Percentiles rank a stretch among this genome's conserved stretches.
Evolutionary conservation across 1,139 yeast species (phyloP).

Genomic region (Suhomyces yuchorum): DNA sequence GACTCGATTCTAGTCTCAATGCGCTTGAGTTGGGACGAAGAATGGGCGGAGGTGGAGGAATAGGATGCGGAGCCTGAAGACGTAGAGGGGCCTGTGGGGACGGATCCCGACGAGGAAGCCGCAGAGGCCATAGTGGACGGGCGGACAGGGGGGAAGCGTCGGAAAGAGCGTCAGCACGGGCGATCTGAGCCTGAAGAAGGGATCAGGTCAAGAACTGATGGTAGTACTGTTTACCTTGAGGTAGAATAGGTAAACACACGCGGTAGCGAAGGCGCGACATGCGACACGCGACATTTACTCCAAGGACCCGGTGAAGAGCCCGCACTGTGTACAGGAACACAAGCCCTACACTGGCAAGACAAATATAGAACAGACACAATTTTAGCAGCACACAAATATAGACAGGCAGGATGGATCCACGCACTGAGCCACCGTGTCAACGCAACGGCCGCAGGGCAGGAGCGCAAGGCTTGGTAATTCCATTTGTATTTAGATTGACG

Average conservation of each 20-base stretch:
- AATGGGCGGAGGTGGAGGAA: not conserved
- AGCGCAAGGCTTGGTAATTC: not conserved
- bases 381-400: too few species aligned
- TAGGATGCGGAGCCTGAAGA: not conserved
- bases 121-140: not conserved
- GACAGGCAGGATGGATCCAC: too few species aligned
- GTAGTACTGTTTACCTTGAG: not conserved
- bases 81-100: not conserved
- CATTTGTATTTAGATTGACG: not conserved
- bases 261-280: not conserved
- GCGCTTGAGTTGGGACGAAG: slow-evolving; percentile 16
- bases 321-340: too few species aligned
- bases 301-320: too few species aligned
- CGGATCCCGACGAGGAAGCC: not conserved
- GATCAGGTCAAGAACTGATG: not conserved
- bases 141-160: not conserved
- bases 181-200: not conserved
- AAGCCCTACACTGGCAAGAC: too few species aligned
- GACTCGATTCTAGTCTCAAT: slow-evolving; percentile 20
- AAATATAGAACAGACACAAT: too few species aligned
- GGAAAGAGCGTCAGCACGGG: not conserved
- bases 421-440: not conserved
- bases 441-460: not conserved
- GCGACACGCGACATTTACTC: not conserved
- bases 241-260: not conserved